Evolutionary conservation across 2,329 filamentous ascomycete species (phyloP).

Genomic region (Talaromyces verruculosus): DNA sequence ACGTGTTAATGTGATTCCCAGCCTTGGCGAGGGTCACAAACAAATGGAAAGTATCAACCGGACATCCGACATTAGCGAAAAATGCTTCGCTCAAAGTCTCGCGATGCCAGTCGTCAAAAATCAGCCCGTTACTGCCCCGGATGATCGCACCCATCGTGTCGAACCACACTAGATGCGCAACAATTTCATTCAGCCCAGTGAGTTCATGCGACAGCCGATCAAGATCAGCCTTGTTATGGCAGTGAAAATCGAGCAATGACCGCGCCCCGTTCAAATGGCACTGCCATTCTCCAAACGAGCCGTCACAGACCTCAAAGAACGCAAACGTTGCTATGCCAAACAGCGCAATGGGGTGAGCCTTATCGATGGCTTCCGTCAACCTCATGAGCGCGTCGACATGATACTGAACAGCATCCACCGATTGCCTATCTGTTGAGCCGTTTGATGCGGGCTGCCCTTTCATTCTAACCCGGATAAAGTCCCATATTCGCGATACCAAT

Average conservation of each 20-base stretch:
- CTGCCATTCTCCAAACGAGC: constrained; percentile 42
- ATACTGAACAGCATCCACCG: constrained; percentile 27
- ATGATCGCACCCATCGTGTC: constrained; percentile 39
- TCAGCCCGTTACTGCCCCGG: constrained; percentile 26
- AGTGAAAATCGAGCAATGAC: constrained; percentile 45
- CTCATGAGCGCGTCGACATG: constrained; percentile 39
- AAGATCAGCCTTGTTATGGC: constrained; percentile 36
- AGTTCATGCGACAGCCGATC: constrained; percentile 35
- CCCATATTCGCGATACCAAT: constrained; percentile 29
- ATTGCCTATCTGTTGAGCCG: constrained; percentile 17
- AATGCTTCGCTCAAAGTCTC: constrained; percentile 36
- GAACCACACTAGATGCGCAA: constrained; percentile 46
- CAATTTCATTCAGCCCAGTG: constrained; percentile 40
- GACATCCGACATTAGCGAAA: constrained; percentile 42
- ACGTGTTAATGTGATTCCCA: constrained; percentile 12
- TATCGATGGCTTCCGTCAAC: constrained; percentile 42
- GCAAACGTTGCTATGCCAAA: constrained; percentile 49
- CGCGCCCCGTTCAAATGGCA: constrained; percentile 44
- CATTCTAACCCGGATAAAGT: constrained; percentile 29
- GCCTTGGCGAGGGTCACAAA: constrained; percentile 37
- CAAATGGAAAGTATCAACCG: constrained; percentile 39
- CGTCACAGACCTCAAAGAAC: constrained; percentile 47
- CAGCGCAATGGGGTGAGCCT: constrained; percentile 44
- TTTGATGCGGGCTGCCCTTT: constrained; percentile 22
- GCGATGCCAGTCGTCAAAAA: constrained; percentile 48